Conservation (phyloP, 495 filamentous ascomycete species). For the Hypomontagnella monticulosa region DNA sequence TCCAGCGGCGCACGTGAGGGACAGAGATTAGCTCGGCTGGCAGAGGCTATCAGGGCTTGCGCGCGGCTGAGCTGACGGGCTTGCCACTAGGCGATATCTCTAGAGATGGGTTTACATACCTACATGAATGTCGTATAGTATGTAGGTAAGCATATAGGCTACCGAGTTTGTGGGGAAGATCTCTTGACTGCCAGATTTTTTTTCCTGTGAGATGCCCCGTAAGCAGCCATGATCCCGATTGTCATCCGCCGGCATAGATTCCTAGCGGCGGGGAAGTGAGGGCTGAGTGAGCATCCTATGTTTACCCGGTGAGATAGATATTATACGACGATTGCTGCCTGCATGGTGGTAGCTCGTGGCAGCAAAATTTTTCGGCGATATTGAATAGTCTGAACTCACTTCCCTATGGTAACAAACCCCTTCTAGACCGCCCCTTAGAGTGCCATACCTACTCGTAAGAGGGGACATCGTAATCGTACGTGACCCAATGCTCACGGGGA, state of each 20-base stretch:
- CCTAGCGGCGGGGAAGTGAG: background rate
- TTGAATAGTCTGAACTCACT: background rate
- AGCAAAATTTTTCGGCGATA: background rate
- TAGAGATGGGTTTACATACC: background rate
- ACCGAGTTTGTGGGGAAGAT: slow-evolving; percentile 29
- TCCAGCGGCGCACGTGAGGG: slow-evolving; percentile 17
- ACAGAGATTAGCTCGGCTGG: slow-evolving; percentile 1
- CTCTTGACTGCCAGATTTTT: slow-evolving; percentile 28
- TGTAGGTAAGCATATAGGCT: background rate
- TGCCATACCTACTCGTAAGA: too few species aligned
- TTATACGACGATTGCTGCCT: slow-evolving; percentile 14
- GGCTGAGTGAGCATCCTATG: background rate
- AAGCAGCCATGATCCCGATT: slow-evolving; percentile 16
- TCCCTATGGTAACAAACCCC: background rate
- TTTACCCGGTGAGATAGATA: background rate
- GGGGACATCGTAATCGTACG: too few species aligned
- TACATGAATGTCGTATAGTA: too few species aligned
- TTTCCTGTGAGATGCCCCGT: background rate
- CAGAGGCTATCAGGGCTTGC: slow-evolving; percentile 24
- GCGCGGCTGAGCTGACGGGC: slow-evolving; percentile 16
- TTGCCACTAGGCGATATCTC: background rate
- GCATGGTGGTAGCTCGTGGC: background rate
- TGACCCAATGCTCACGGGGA: too few species aligned
- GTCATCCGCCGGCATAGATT: background rate
- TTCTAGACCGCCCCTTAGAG: too few species aligned